Evolutionary conservation across 805 yeast genomes (phyloP), one percentile per base, ranked within the genome.

Genomic region (Teunomyces kruisii): DNA sequence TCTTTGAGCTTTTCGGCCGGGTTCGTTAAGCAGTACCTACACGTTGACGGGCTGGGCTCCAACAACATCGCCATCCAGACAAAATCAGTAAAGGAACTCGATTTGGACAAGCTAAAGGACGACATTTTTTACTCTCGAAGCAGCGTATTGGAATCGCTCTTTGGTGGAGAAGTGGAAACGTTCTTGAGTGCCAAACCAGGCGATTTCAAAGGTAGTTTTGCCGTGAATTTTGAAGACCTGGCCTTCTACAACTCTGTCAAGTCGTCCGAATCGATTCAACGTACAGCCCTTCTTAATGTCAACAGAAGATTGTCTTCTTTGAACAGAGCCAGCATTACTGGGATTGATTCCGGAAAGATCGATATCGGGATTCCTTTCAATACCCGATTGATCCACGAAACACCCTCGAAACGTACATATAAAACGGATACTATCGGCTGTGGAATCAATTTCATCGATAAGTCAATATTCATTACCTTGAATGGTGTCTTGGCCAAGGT

Each of bases 351-450:
- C 9, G 72, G 73, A 9, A 65, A 59, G 41, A 47, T 67, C 9
- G 70, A 68, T 39, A 54, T 71, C 8, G 74, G 68, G 9, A 61
- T 70, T 1, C 63, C 71, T 2, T 63, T 72, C 45, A 55, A 58
- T 17, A 67, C 72, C 4, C 52, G 57, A 30, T 42, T 52, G 26
- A 35, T 37, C n/a, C 47, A 44, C 6, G 58, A 55, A 14, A 59
- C 68, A 3, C 63, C 70, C 12, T 68, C 67, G 35, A 67, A 63
- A 17, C 73, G 67, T 41, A 72, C 72, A 1, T 72, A 75, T 32
- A 65, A 59, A 26, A 57, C 64, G 16, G 96, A 89, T 62, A 70
- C 78, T 2, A 75, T 91, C 50, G 97, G 97, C 0, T 85, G 91
- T 62, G 97, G 97, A 4, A 75, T 89, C 17, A 85, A 90, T 66